Conservation (phyloP, 176 grass and related monocot genomes). For the Echinochloa phyllopogon region DNA sequence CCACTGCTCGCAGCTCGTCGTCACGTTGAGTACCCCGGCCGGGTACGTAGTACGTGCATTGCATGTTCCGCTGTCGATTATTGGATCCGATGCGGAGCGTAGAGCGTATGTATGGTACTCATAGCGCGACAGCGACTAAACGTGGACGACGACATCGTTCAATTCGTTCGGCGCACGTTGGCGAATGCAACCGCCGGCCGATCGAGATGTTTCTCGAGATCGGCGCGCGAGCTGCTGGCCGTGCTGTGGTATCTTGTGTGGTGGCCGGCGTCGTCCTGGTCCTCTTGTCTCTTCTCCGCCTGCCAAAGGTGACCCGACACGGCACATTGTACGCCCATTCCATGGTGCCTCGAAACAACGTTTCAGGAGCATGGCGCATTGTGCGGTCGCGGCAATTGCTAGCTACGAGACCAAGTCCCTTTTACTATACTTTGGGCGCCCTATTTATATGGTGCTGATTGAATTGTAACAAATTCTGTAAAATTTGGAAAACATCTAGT, state of each 20-base stretch:
- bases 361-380: not conserved
- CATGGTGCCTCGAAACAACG: conserved; percentile 1
- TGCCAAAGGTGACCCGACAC: conserved; percentile 9
- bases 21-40: not conserved
- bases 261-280: not conserved
- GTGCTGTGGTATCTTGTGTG: not conserved
- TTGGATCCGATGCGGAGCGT: conserved; percentile 20
- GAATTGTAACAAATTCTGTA: no score
- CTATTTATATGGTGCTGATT: no score
- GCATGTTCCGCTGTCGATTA: conserved; percentile 34
- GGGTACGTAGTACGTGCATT: not conserved
- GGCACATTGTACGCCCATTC: conserved; percentile 38
- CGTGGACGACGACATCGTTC: not conserved
- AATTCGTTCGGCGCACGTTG: not conserved
- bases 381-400: no score
- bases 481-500: no score
- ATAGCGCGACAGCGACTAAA: conserved; percentile 10
- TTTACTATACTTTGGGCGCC: no score
- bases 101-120: not conserved
- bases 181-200: not conserved
- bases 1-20: not conserved
- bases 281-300: not conserved
- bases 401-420: not conserved
- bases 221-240: not conserved
- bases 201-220: not conserved